Base-by-base conservation (phyloP, 75 land plant genomes). In the Cupressus sempervirens region DNA sequence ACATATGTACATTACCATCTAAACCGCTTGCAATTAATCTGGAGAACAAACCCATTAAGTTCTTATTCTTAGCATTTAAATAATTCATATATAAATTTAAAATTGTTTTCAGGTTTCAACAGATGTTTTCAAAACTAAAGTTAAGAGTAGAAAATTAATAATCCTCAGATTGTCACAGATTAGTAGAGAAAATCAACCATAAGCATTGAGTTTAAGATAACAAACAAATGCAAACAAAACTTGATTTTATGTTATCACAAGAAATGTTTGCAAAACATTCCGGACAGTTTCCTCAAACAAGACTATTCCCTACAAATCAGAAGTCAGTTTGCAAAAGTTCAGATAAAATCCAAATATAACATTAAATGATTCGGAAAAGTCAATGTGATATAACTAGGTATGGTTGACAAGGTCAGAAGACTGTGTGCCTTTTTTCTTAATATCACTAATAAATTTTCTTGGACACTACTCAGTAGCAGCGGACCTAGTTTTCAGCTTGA, bases 1-100 rank as follows among this genome's bases (percentile, higher is more conserved):
- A 95, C 52, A 93, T 46, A 81, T 92, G 86, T 26, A 95, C 77
- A 53, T 45, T 34, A 18, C 93, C 92, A 82, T 87, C 77, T 20
- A 86, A 75, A 84, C 91, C 93, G 83, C 94, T 92, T 82, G 95
- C 97, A 85, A 95, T 40, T 35, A 95, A n/a, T 87, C 95, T 94
- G 83, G 23, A 82, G 58, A 58, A 67, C 84, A 77, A 29, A 41
- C 45, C 48, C 43, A 36, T 8, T 46, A 15, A 67, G 7, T 83
- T 82, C 30, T 23, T 20, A 32, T 45, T 23, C 15, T 80, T 13
- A 8, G 34, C 29, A 62, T 30, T 23, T 10, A 77, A 7, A 3
- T 68, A 34, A 8, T 75, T 53, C 13, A 82, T 6, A 58, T 23
- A 62, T 0, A 62, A 20, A 20, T 0, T 48, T 12, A 1, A 50